Evolutionary conservation across 805 yeast genomes (phyloP).

Genomic region (Candida parachauliodes): DNA sequence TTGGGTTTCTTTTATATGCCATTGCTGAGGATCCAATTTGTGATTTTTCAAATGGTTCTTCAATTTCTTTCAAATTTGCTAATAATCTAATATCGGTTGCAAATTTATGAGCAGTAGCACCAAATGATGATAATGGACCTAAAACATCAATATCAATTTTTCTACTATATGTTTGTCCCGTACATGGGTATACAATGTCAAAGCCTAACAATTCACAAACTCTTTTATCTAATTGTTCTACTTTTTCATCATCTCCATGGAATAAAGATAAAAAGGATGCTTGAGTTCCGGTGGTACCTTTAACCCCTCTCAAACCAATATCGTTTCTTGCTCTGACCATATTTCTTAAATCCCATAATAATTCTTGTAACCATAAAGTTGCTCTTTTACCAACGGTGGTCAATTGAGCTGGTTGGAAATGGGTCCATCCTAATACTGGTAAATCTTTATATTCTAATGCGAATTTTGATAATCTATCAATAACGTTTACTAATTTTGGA

Average conservation of each 20-base stretch:
- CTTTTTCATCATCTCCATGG: slow-evolving; percentile 96
- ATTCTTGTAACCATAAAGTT: slow-evolving; percentile 95
- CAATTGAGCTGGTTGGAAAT: slow-evolving; percentile 98
- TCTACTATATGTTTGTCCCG: slow-evolving; percentile 99
- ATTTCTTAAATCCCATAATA: slow-evolving; percentile 96
- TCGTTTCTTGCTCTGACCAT: slow-evolving; percentile 95
- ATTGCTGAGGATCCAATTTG: slow-evolving; percentile 98
- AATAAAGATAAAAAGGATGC: slow-evolving; percentile 92
- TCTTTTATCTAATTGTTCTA: slow-evolving; percentile 85
- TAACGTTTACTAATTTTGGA: slow-evolving; percentile 94
- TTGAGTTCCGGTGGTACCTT: slow-evolving; percentile 99
- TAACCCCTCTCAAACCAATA: slow-evolving; percentile 94
- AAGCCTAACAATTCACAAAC: slow-evolving; percentile 93
- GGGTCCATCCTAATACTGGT: slow-evolving; percentile 99
- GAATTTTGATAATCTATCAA: slow-evolving; percentile 81
- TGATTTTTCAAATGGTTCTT: slow-evolving; percentile 97
- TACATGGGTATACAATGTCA: slow-evolving; percentile 92
- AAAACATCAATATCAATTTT: slow-evolving; percentile 94
- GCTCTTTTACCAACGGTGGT: slow-evolving; percentile 99
- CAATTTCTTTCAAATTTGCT: slow-evolving; percentile 95
- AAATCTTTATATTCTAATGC: slow-evolving; percentile 90
- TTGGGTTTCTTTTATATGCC: slow-evolving; percentile 99
- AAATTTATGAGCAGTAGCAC: slow-evolving; percentile 95
- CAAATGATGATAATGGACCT: slow-evolving; percentile 89
- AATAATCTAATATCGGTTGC: slow-evolving; percentile 95